Evolutionary conservation across 1,284 basidiomycete species (phyloP).

Genomic region (Cystobasidiaceae sp.): DNA sequence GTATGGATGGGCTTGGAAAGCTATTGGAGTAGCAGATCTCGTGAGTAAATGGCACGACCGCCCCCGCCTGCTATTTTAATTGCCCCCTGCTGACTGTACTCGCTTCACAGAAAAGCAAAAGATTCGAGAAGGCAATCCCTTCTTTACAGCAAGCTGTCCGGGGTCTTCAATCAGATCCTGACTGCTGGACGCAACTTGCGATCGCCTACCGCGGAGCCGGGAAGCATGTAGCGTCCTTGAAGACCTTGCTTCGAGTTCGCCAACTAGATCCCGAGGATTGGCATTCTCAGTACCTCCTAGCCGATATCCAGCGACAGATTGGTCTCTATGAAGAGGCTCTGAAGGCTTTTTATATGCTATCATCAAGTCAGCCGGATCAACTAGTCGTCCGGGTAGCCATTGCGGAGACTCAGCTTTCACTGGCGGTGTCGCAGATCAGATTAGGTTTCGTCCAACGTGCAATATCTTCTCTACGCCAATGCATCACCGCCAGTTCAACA

Average conservation of each 20-base stretch:
- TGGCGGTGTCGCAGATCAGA: conserved; percentile 61
- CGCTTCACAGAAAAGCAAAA: conserved; percentile 59
- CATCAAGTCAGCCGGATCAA: conserved; percentile 55
- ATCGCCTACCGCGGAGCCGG: conserved; percentile 87
- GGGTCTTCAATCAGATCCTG: conserved; percentile 67
- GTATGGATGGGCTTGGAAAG: conserved; percentile 94
- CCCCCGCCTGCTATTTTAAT: neutral
- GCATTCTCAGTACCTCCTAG: conserved; percentile 79
- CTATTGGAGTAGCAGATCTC: conserved; percentile 85
- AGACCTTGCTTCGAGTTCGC: conserved; percentile 71
- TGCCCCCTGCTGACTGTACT: neutral
- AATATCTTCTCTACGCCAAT: neutral
- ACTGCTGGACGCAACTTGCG: conserved; percentile 83
- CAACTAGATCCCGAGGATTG: conserved; percentile 67
- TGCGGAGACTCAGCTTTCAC: conserved; percentile 66
- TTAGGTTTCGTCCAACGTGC: conserved; percentile 57
- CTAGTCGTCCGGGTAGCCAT: conserved; percentile 68
- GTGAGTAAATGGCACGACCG: conserved; percentile 52
- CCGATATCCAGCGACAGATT: conserved; percentile 74
- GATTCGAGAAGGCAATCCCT: conserved; percentile 71
- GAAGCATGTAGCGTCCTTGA: conserved; percentile 80
- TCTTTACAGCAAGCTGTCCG: conserved; percentile 84
- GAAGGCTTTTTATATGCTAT: conserved; percentile 59
- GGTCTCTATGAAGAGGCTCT: conserved; percentile 73
- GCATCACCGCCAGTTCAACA: conserved; percentile 55